These are phyloP conservation scores for Capsella rubella DNA, from an alignment of 441 rosid genomes.

Conservation along the genomic window DNA sequence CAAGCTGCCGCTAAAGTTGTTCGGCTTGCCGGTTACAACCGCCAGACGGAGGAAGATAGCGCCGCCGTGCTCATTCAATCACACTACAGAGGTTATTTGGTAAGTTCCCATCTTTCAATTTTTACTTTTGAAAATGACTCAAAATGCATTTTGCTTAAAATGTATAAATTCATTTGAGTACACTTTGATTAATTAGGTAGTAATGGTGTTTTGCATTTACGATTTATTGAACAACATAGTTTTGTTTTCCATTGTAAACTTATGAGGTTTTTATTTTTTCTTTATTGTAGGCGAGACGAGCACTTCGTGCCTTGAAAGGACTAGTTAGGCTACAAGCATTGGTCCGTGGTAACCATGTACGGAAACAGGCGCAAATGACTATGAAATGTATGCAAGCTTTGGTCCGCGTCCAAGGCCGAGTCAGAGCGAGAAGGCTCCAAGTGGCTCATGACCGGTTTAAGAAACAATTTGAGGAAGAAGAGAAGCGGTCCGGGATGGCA, in stretches of 20 bases:
- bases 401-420: slow-evolving; percentile 92
- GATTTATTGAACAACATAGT: not conserved
- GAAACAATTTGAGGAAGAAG: slow-evolving; percentile 45
- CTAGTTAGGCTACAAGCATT: slow-evolving; percentile 92
- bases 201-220: not conserved
- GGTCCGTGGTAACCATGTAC: slow-evolving; percentile 93
- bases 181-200: not conserved
- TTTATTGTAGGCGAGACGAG: slow-evolving; percentile 77
- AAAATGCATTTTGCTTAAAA: not conserved
- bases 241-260: not conserved
- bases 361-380: slow-evolving; percentile 97
- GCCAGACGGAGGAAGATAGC: slow-evolving; percentile 70
- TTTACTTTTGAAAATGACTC: not conserved
- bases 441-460: slow-evolving; percentile 58
- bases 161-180: not conserved
- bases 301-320: slow-evolving; percentile 91
- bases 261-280: not conserved
- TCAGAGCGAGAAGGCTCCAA: slow-evolving; percentile 77
- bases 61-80: slow-evolving; percentile 90
- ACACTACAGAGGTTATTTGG: slow-evolving; percentile 86
- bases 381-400: slow-evolving; percentile 98
- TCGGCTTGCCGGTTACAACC: slow-evolving; percentile 85
- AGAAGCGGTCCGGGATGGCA: slow-evolving; percentile 37
- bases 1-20: slow-evolving; percentile 96
- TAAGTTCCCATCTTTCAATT: slow-evolving; percentile 37